Evolutionary conservation across 176 grass and related monocot genomes (phyloP), one percentile per base, ranked within the genome.

Genomic region (Canna indica): DNA sequence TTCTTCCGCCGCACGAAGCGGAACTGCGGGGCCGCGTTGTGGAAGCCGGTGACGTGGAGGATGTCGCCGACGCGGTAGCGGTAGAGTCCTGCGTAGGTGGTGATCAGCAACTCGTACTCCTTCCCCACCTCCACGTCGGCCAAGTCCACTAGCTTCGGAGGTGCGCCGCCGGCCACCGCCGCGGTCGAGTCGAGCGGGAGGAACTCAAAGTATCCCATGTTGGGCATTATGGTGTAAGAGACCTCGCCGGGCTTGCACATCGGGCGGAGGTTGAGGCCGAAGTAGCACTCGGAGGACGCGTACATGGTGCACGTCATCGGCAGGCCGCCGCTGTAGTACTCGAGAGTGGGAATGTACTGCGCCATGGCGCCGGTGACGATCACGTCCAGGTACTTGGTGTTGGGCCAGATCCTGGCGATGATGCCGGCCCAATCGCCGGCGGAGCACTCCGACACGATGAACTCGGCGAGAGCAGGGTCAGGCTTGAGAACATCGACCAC

Each of bases 271-370:
- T 97, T 97, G 26, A 97, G 84, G 3, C 93, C 93, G 81, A 97
- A 97, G 81, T 97, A 97, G 75, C 93, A 97, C 75, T 97, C 93
- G 2, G 93, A 97, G 0, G 93, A 97, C 0, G 93, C 93, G 76
- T 97, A 97, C 93, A 97, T 97, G 81, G 93, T 97, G 78, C 93
- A 92, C 15, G 88, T 80, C 93, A 97, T 97, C 34, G 93, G 93
- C 0, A 97, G 82, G 4, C 88, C 84, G 4, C 84, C 84, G 78
- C 93, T 86, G 81, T 92, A 92, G 86, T 87, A 97, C 79, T 83
- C 81, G 62, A 97, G 93, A 48, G 82, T 97, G 1, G 93, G 88
- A 75, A 97, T 97, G 74, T 97, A 97, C 82, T 97, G 93, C 50
- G 86, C 81, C 94, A 97, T 97, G 17, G 94, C 86, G 11, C 94